phyloP scores from a whole-genome alignment of 192 early-diverging fungal genomes.

The Backusella tarrabulga region DNA sequence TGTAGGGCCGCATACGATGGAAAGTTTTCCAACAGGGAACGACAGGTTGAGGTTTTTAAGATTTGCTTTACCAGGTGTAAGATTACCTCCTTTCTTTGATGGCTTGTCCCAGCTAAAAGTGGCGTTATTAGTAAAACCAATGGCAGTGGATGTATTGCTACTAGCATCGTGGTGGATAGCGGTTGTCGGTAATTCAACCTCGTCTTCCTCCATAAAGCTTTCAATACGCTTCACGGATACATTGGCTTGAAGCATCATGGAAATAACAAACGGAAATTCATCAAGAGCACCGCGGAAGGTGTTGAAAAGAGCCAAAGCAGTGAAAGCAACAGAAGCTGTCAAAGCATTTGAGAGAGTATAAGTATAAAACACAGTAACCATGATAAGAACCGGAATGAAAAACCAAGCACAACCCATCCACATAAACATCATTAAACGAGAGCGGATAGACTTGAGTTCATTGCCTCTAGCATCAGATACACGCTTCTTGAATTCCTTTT shows the following conservation, averaged over 20 bases:
- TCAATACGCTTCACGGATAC: slow-evolving; percentile 72
- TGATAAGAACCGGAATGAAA: slow-evolving; percentile 59
- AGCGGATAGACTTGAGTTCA: slow-evolving; percentile 59
- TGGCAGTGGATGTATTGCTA: slow-evolving; percentile 5
- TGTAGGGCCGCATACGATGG: slow-evolving; percentile 82
- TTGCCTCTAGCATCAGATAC: slow-evolving; percentile 62
- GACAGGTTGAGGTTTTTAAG: slow-evolving; percentile 62
- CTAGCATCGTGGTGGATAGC: slow-evolving; percentile 19
- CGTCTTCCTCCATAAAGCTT: slow-evolving; percentile 71
- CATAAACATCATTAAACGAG: slow-evolving; percentile 53
- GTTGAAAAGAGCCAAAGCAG: slow-evolving; percentile 70
- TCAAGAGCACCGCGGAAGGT: slow-evolving; percentile 68
- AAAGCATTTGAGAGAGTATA: slow-evolving; percentile 63
- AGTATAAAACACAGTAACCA: slow-evolving; percentile 56
- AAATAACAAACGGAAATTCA: slow-evolving; percentile 58
- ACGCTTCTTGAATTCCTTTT: slow-evolving; percentile 66
- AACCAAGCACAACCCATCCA: slow-evolving; percentile 56
- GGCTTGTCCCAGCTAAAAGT: slow-evolving; percentile 60
- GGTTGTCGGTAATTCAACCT: slow-evolving; percentile 47
- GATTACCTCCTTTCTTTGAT: slow-evolving; percentile 4
- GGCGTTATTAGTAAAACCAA: slow-evolving; percentile 67
- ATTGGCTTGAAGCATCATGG: slow-evolving; percentile 55
- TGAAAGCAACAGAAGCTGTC: slow-evolving; percentile 67
- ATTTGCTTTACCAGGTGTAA: slow-evolving; percentile 41
- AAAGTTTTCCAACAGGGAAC: slow-evolving; percentile 71